phyloP scores from a whole-genome alignment of 2,329 filamentous ascomycete genomes.

The Colletotrichum sp. region DNA sequence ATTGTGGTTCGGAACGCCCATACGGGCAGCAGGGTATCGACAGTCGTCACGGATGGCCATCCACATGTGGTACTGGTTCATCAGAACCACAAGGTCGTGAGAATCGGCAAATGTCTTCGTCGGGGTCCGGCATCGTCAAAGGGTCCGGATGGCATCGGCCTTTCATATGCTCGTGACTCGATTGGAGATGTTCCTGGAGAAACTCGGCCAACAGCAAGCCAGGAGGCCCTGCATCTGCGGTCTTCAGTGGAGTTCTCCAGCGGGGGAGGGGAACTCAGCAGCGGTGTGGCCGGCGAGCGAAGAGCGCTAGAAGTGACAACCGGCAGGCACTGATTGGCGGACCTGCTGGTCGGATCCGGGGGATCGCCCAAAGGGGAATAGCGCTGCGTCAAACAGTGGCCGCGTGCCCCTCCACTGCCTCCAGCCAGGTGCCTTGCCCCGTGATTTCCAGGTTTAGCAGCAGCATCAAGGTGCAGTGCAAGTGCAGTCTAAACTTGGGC shows the following conservation, averaged over 20 bases:
- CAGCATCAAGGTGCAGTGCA: not conserved
- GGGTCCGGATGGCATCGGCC: not conserved
- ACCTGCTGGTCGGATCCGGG: not conserved
- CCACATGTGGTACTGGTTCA: not conserved
- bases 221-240: not conserved
- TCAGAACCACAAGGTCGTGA: not conserved
- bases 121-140: not conserved
- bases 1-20: not conserved
- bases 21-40: not conserved
- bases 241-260: conserved; percentile 6
- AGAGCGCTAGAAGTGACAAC: not conserved
- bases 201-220: not conserved
- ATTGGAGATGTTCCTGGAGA: not conserved
- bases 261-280: not conserved
- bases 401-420: conserved; percentile 13
- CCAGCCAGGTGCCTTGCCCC: not conserved
- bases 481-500: not conserved
- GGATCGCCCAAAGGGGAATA: not conserved
- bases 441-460: not conserved
- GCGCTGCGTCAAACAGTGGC: not conserved
- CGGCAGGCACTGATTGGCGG: not conserved
- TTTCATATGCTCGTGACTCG: not conserved
- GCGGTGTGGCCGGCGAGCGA: not conserved
- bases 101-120: not conserved
- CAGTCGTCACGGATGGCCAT: not conserved